Base-by-base conservation (phyloP, 208 protist species). In the Pavlovales sp. region DNA sequence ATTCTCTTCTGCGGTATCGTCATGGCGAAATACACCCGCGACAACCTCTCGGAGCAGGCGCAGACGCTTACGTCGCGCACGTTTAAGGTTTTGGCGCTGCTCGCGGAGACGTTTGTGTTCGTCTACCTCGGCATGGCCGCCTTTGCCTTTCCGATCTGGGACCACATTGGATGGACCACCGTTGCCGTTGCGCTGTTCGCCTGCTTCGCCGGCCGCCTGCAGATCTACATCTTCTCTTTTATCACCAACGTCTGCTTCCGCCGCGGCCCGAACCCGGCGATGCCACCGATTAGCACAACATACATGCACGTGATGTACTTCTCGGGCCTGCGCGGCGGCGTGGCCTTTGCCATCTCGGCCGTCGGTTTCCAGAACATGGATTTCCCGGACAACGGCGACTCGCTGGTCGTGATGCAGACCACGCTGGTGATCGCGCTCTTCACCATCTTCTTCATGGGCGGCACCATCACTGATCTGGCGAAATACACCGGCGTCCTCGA, bases 1-100 rank as follows among this genome's bases (percentile, higher is more conserved):
- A 93, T 96, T 82, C 89, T 96, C n/a, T 92, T 94, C 79, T 85
- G 44, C 79, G 95, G 94, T 40, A 94, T 95, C 11, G 85, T 92
- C 30, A 92, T 94, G 86, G 86, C 88, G 38, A 92, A 93, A 75
- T 94, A 94, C 88, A 84, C 86, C 36, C 90, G 84, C 78, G 0
- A 22, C 76, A 89, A 90, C 86, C 40, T 90, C 90, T n/a, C 89
- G 71, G 46, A 92, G 39, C 85, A 89, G 8, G 84, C 90, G 30
- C 37, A 66, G 40, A n/a, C 57, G 38, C 75, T 89, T 36, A 85
- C 88, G 2, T 79, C 89, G 79, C 67, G 91, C 39, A 28, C 88
- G 36, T 93, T 94, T 75, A 89, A 92, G 47, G 84, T 81, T 0
- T 34, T 93, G 47, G 92, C 93, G 20, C 89, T 89, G 36, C 47